Base-by-base conservation (phyloP, 1,139 yeast genomes). In the Sugiyamaella castrensis region DNA sequence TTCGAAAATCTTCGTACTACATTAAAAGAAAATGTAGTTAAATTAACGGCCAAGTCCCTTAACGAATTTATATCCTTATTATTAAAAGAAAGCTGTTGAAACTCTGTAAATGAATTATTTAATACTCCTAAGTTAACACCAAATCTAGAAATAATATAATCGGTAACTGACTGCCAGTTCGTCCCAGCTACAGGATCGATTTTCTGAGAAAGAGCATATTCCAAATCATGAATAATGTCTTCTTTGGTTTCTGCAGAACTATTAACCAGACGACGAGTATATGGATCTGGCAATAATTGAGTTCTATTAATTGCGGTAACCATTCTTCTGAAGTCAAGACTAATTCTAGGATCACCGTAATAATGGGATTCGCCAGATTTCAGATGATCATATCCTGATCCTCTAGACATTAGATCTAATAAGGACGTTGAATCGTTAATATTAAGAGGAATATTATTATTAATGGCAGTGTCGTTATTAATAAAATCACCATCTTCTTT, bases 261-360 rank as follows among this genome's bases (percentile, higher is more conserved):
- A 48, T 72, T 70, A 41, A 69, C 59, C 35, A 78, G 66, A 43
- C 82, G 69, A 58, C 84, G 69, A 2, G 54, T 52, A 52, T 75
- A 76, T 0, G 81, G 67, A 57, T 77, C 79, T 9, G 79, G 71
- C 45, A 65, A 58, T 16, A 79, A 56, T 53, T 64, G 71, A 0
- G 81, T 75, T 54, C 67, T 68, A 58, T 78, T 78, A 31, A 79
- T 56, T 1, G 79, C 76, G 1, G 83, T 76, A 2, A 74, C 73
- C 59, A 76, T 60, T 11, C 75, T 71, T 36, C 80, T 70, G 57
- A 66, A 78, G 61, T 80, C 84, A 12, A 80, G 56, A 40, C 66
- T 55, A 9, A 80, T 67, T 52, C 82, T 66, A 1, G 62, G 53
- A 16, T 80, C 84, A 9, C 78, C 74, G 29, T 67, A 63, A 55